Base-by-base conservation (phyloP, 352 stramenopile species). In the Thraustochytrium striatum region DNA sequence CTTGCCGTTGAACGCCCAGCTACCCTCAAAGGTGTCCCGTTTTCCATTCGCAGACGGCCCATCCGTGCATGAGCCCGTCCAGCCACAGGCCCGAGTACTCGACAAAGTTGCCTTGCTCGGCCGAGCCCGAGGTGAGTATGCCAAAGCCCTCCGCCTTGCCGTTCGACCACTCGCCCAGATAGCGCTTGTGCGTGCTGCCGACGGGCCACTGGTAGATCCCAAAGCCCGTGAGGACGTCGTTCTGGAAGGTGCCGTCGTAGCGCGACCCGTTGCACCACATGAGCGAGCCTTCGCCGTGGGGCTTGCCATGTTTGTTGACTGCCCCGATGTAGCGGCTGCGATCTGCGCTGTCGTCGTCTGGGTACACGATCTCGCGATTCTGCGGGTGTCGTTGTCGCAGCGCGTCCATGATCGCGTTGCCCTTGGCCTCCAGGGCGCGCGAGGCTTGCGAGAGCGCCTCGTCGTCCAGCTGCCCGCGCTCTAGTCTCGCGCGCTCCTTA, bases 31-130 rank as follows among this genome's bases (percentile, higher is more conserved):
- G 5, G 2, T 16, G 41, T 70, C 59, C 59, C 59, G 36, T 55
- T 55, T 7, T 52, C 59, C 9, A 55, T 5, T 2, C 41, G 9
- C 7, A 53, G 38, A n/a, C 59, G 36, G 28, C 59, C 59, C 1
- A 70, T 0, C 59, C 59, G 38, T 70, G 59, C 59, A 70, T 70
- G 41, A 70, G 59, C 9, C 59, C 59, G 7, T 70, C 59, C 9
- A 28, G 36, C 59, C 59, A 70, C 19, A 32, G 50, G 36, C 59
- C 59, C 25, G 13, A 16, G 30, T 70, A 70, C n/a, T n/a, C n/a
- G 21, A 25, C n/a, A 21, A 65, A 53, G 13, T 21, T 52, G 28
- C 13, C 25, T 13, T 8, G 5, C 3, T 70, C 38, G 13, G 7
- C 11, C 36, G 59, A 70, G n/a, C n/a, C n/a, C n/a, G n/a, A n/a